These are phyloP conservation scores for Hypericum androsaemum DNA, from an alignment of 345 rosid species.

Conservation along the genomic window DNA sequence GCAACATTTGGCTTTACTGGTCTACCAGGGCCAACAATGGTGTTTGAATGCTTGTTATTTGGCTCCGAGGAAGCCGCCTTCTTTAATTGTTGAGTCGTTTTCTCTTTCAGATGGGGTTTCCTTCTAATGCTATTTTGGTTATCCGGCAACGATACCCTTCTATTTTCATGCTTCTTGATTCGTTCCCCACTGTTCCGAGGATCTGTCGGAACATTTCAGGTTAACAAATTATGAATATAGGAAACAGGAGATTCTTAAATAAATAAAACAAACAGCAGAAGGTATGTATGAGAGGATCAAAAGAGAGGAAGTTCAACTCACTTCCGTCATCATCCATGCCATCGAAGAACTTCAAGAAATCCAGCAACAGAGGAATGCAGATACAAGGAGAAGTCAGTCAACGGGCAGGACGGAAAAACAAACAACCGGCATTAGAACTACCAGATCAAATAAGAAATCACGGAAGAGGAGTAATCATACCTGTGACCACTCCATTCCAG, in stretches of 20 bases:
- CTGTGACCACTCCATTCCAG: slow-evolving; percentile 68
- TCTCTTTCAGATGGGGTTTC: slow-evolving; percentile 31
- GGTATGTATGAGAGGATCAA: slow-evolving; percentile 24
- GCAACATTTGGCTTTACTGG: slow-evolving; percentile 38
- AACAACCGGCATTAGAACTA: background rate
- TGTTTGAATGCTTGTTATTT: slow-evolving; percentile 28
- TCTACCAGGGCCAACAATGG: slow-evolving; percentile 43
- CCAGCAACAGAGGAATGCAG: background rate
- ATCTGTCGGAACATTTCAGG: slow-evolving; percentile 58
- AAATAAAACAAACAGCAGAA: slow-evolving; percentile 27
- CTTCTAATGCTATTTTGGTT: slow-evolving; percentile 28
- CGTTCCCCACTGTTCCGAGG: slow-evolving; percentile 51
- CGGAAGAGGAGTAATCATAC: slow-evolving; percentile 24
- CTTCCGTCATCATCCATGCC: slow-evolving; percentile 96
- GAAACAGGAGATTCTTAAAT: slow-evolving; percentile 24
- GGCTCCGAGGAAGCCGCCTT: slow-evolving; percentile 39
- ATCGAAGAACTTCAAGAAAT: slow-evolving; percentile 59
- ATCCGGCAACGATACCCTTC: slow-evolving; percentile 32
- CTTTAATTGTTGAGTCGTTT: slow-evolving; percentile 29
- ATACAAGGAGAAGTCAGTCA: slow-evolving; percentile 16
- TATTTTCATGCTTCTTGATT: slow-evolving; percentile 37
- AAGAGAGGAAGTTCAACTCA: slow-evolving; percentile 45
- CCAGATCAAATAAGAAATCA: background rate
- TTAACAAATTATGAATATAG: slow-evolving; percentile 25
- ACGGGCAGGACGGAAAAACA: background rate